A percentile compares a stretch with the other conserved stretches of the same genome.
These are phyloP conservation scores for Prunus armeniaca DNA, from an alignment of 306 rosid genomes.

Conservation along the genomic window DNA sequence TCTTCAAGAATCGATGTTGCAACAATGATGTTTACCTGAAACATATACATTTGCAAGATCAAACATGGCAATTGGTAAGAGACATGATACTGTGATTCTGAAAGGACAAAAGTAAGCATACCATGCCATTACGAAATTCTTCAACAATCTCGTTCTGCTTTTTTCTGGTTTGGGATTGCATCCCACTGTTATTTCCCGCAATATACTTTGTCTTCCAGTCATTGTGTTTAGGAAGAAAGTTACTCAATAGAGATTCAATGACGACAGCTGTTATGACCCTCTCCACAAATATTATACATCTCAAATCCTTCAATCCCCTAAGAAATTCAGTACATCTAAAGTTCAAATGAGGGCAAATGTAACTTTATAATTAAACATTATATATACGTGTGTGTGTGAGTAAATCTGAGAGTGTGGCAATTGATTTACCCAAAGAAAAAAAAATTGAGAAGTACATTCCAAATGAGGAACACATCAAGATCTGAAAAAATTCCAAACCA, in stretches of 20 bases:
- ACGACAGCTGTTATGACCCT: slow-evolving; percentile 75
- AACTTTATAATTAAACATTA: background rate
- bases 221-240: slow-evolving; percentile 55
- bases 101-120: slow-evolving; percentile 28
- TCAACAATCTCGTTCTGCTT: slow-evolving; percentile 72
- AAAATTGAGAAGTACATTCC: background rate
- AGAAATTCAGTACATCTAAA: slow-evolving; percentile 11
- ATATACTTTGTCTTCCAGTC: slow-evolving; percentile 72
- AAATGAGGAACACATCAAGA: background rate
- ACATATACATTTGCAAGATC: slow-evolving; percentile 15
- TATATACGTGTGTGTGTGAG: background rate
- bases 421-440: background rate
- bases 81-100: slow-evolving; percentile 2
- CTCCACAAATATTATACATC: slow-evolving; percentile 85
- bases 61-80: slow-evolving; percentile 9
- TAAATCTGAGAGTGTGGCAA: background rate
- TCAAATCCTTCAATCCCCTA: slow-evolving; percentile 57
- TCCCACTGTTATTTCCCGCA: slow-evolving; percentile 50
- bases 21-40: slow-evolving; percentile 77
- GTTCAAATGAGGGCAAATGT: background rate
- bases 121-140: slow-evolving; percentile 76
- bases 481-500: slow-evolving; percentile 9
- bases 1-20: slow-evolving; percentile 98
- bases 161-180: slow-evolving; percentile 58
- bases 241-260: slow-evolving; percentile 47